A percentile compares a stretch with the other conserved stretches of the same genome.
Evolutionary conservation across 495 filamentous ascomycete species (phyloP).

Genomic region (Penicillium paxilli): DNA sequence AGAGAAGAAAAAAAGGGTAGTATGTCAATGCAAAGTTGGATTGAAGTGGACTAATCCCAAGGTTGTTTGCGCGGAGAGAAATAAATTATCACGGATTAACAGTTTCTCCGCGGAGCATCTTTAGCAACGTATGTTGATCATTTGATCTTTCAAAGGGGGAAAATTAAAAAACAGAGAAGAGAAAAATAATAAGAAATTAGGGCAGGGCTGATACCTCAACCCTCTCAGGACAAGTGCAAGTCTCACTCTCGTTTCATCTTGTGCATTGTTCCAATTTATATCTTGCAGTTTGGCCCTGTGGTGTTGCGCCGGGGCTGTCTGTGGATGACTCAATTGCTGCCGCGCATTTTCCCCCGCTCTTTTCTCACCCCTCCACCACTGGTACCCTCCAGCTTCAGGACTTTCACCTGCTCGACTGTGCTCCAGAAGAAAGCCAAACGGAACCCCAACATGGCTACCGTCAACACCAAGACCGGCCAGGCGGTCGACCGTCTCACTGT

Average conservation of each 20-base stretch:
- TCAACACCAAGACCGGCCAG: slow-evolving; percentile 81
- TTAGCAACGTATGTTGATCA: slow-evolving; percentile 7
- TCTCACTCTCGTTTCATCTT: slow-evolving; percentile 1
- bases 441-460: slow-evolving; percentile 57
- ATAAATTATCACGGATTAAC: slow-evolving; percentile 30
- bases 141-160: slow-evolving; percentile 10
- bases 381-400: slow-evolving; percentile 16
- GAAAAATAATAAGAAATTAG: background rate
- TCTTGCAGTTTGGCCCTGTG: slow-evolving; percentile 15
- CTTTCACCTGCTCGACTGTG: slow-evolving; percentile 23
- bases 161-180: slow-evolving; percentile 6
- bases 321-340: slow-evolving; percentile 50
- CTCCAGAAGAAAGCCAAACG: slow-evolving; percentile 29
- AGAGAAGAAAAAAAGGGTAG: too few relatives aligned
- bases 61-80: slow-evolving; percentile 14
- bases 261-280: slow-evolving; percentile 3
- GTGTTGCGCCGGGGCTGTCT: slow-evolving; percentile 25
- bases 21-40: background rate
- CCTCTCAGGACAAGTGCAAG: too few relatives aligned
- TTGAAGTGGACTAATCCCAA: background rate
- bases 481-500: slow-evolving; percentile 77
- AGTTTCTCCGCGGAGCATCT: slow-evolving; percentile 18
- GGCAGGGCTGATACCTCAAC: too few relatives aligned
- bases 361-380: slow-evolving; percentile 36
- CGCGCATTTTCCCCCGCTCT: slow-evolving; percentile 37